A percentile compares a stretch with the other conserved stretches of the same genome.
Conservation (phyloP, 306 rosid genomes). For the Heteromeles arbutifolia region DNA sequence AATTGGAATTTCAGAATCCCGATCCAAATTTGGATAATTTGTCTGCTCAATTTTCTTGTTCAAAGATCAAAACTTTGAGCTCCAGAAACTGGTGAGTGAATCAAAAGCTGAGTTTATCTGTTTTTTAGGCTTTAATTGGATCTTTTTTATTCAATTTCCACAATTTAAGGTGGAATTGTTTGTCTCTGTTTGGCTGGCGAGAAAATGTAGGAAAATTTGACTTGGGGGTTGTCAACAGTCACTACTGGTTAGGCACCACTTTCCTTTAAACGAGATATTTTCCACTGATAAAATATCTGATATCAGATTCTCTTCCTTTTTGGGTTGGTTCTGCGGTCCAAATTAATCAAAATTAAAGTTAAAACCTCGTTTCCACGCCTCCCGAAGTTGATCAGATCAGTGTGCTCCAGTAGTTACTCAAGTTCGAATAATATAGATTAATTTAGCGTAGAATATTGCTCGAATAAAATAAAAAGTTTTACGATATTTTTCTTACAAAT, state of each 20-base stretch:
- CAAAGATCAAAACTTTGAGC: background rate
- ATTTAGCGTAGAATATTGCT: no score
- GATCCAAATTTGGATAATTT: background rate
- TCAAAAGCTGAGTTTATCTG: background rate
- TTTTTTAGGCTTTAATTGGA: background rate
- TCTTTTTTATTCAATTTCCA: background rate
- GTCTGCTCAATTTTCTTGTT: background rate
- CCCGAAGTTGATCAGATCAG: no score
- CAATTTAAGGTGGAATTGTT: background rate
- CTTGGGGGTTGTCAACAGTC: background rate
- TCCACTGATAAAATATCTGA: background rate
- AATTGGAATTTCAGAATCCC: background rate
- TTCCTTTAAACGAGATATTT: no score
- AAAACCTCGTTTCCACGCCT: no score
- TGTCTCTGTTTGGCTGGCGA: conserved; percentile 16
- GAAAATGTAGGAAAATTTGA: conserved; percentile 4
- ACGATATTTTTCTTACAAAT: background rate
- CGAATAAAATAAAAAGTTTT: background rate
- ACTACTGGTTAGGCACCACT: no score
- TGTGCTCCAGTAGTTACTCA: no score
- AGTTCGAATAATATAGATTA: background rate
- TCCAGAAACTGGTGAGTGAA: background rate
- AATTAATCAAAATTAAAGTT: background rate
- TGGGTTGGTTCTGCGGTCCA: background rate
- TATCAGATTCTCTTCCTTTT: background rate